Conservation (phyloP, 108 stramenopile species). For the Pelagomonas calceolata region DNA sequence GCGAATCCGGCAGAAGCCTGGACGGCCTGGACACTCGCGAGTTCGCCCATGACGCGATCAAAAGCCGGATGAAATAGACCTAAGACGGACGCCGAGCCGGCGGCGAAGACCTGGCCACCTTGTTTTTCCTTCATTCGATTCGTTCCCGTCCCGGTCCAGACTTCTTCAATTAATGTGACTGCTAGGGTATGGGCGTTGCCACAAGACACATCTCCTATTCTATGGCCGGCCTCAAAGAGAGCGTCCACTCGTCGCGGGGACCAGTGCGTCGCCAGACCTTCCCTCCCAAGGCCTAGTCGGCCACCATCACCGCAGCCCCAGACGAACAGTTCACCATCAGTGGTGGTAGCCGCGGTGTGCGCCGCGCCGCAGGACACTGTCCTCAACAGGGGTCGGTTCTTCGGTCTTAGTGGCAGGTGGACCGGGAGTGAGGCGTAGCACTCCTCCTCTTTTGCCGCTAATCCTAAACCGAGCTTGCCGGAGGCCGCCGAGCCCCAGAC, state of each 20-base stretch:
- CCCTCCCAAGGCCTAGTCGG: constrained; percentile 40
- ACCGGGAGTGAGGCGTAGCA: constrained; percentile 32
- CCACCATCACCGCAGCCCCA: constrained; percentile 62
- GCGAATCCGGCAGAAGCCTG: constrained; percentile 45
- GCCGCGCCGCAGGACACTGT: constrained; percentile 49
- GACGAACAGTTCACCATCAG: constrained; percentile 42
- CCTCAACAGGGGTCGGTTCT: background rate
- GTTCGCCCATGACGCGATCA: constrained; percentile 2
- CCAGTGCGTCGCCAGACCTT: constrained; percentile 12
- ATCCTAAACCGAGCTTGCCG: constrained; percentile 49
- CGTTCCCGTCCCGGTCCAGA: constrained; percentile 14
- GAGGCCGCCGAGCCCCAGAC: constrained; percentile 46
- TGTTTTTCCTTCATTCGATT: constrained; percentile 9
- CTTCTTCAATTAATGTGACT: constrained; percentile 16
- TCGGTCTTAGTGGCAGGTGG: constrained; percentile 10
- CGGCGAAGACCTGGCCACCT: constrained; percentile 40
- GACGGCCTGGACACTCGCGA: constrained; percentile 13
- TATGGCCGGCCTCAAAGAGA: constrained; percentile 6
- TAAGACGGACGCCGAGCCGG: constrained; percentile 41
- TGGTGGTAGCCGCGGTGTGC: constrained; percentile 48
- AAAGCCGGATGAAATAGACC: constrained; percentile 28
- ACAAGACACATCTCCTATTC: constrained; percentile 40
- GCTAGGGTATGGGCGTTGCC: constrained; percentile 42
- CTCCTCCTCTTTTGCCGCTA: constrained; percentile 12
- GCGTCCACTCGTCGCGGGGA: background rate